Percentiles rank a stretch among this genome's conserved stretches.
phyloP scores from a whole-genome alignment of 2,329 filamentous ascomycete genomes.

The Colletotrichum lentis region DNA sequence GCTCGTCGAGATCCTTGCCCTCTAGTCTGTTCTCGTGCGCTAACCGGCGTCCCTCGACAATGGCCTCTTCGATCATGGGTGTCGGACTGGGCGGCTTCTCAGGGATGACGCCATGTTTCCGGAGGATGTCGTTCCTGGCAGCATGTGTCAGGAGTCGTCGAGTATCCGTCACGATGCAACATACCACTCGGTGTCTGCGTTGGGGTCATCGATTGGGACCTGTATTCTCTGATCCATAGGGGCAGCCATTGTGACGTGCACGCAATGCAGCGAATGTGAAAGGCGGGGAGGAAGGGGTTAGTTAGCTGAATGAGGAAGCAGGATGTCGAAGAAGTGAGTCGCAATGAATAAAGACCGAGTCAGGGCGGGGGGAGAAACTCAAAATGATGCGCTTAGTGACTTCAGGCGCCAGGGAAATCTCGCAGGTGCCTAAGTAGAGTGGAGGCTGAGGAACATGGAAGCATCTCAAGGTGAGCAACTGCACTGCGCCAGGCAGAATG shows the following conservation, averaged over 20 bases:
- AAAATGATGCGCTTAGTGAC: neutral
- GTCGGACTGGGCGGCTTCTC: constrained; percentile 96
- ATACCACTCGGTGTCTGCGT: constrained; percentile 98
- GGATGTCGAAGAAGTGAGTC: neutral
- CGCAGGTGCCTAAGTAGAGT: constrained; percentile 21
- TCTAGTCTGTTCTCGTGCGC: constrained; percentile 93
- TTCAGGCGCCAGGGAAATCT: constrained; percentile 17
- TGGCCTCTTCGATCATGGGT: constrained; percentile 93
- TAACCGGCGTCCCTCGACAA: constrained; percentile 80
- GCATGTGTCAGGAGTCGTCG: constrained; percentile 31
- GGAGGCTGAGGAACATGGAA: constrained; percentile 5
- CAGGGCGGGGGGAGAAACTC: neutral
- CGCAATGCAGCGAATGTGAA: neutral
- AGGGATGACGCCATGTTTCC: constrained; percentile 96
- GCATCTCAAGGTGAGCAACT: neutral
- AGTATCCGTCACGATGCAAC: constrained; percentile 41
- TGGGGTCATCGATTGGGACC: constrained; percentile 92
- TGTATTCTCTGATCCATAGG: constrained; percentile 70
- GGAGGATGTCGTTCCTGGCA: constrained; percentile 93
- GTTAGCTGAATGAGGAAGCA: neutral
- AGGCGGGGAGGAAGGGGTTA: neutral
- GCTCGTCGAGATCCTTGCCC: constrained; percentile 92
- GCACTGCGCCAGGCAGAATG: neutral
- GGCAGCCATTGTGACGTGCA: constrained; percentile 61
- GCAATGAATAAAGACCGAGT: neutral